Evolutionary conservation across 129 eudicot genomes (phyloP).

Genomic region (Flaveria linearis): DNA sequence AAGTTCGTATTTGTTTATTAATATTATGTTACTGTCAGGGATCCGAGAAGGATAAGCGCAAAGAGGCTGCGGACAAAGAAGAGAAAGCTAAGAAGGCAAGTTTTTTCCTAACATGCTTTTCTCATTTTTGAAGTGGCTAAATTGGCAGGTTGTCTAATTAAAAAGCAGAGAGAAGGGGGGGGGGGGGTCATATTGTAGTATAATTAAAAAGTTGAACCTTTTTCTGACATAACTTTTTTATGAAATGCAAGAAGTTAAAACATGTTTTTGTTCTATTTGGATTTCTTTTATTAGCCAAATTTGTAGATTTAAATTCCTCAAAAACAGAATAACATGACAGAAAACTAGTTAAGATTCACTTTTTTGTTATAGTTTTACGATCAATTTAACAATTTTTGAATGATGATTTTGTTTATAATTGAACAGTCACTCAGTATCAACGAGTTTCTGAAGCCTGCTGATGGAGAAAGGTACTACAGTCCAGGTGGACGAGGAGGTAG

Average conservation of each 20-base stretch:
- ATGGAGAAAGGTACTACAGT: slow-evolving; percentile 63
- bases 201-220: no score
- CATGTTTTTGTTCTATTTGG: no score
- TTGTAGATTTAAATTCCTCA: not conserved
- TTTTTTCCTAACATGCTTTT: not conserved
- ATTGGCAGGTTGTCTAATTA: no score
- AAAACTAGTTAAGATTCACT: not conserved
- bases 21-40: slow-evolving; percentile 32
- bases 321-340: not conserved
- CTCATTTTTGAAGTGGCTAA: not conserved
- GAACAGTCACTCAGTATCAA: slow-evolving; percentile 43
- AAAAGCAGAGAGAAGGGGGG: no score
- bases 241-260: no score
- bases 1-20: not conserved
- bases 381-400: not conserved
- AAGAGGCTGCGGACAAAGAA: slow-evolving; percentile 43
- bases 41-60: slow-evolving; percentile 43
- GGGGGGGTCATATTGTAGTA: no score
- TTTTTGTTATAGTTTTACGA: no score
- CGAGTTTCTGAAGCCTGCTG: slow-evolving; percentile 39
- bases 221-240: no score
- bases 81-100: slow-evolving; percentile 49
- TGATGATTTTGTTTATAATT: not conserved
- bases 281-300: not conserved
- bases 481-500: slow-evolving; percentile 63